Evolutionary conservation across 2,329 filamentous ascomycete species (phyloP), one percentile per base, ranked within the genome.

Genomic region (Botrytis medusae): DNA sequence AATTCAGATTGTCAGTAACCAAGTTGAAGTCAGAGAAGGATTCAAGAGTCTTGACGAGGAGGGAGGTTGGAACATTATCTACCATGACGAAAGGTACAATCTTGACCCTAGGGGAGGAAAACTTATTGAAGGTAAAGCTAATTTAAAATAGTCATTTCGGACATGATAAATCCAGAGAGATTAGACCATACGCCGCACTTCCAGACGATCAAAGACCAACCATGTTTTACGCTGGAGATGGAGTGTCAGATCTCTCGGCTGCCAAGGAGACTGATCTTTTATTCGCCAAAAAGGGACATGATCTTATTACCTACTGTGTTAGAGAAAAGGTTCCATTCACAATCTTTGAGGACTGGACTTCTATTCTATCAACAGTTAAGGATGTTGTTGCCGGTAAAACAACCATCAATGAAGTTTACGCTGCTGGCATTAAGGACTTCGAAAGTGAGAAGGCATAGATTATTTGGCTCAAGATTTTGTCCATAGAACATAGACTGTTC

Each of bases 151-250:
- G 79, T 65, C 77, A 91, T 74, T 97, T 97, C 79, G 96, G 96
- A n/a, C 96, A 99, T 81, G 95, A 99, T 87, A 99, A 99, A 88
- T 95, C 92, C 40, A 86, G 95, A 71, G 93, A 96, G 81, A 94
- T 99, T 79, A 90, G 93, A 77, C 94, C 94, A 69, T 98, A 98
- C 83, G 91, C 92, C 3, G 86, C 89, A 40, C 86, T 97, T 61
- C 90, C 93, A 0, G 86, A 86, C 22, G 82, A 85, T 46, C 83
- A 92, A 79, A 88, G 94, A 60, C 96, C 96, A 2, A 91, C 90
- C 57, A 89, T 98, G 84, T 94, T 98, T 82, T 99, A 99, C 80
- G 95, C 96, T 46, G 96, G 96, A 74, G 95, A 98, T 79, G 95
- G 95, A 67, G 94, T 98, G 7, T 97, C 93, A 4, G 95, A 98